phyloP scores from a whole-genome alignment of 257 asterid genomes.

The Nemophila menziesii region DNA sequence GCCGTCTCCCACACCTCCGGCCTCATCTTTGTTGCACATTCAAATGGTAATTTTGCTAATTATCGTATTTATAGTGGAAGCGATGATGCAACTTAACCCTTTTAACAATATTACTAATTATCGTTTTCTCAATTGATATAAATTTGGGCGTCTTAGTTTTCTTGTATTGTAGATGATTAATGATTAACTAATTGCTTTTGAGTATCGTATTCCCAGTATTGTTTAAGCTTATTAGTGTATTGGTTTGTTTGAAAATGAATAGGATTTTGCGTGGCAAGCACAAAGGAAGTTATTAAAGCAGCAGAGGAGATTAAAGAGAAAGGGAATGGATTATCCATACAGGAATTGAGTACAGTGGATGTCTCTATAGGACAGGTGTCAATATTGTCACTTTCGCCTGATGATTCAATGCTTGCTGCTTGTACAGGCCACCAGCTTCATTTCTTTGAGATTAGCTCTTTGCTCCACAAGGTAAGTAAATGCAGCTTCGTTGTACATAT shows the following conservation, averaged over 20 bases:
- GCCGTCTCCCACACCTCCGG: constrained; percentile 65
- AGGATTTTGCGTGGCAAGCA: constrained; percentile 88
- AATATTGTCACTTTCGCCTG: constrained; percentile 45
- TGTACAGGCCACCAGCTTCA: constrained; percentile 36
- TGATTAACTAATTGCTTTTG: background rate
- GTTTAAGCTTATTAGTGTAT: background rate
- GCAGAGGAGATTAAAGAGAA: constrained; percentile 55
- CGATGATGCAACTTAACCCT: too few relatives aligned
- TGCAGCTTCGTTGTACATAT: background rate
- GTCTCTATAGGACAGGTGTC: constrained; percentile 52
- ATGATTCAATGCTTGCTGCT: constrained; percentile 74
- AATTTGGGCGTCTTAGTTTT: too few relatives aligned
- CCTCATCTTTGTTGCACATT: constrained; percentile 64
- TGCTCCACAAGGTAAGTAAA: constrained; percentile 51
- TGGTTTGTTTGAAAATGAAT: constrained; percentile 15
- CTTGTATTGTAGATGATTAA: too few relatives aligned
- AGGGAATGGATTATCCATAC: constrained; percentile 31
- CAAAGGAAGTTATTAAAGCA: constrained; percentile 52
- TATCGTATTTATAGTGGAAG: background rate
- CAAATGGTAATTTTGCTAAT: constrained; percentile 32
- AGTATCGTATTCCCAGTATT: background rate
- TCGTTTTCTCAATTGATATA: too few relatives aligned
- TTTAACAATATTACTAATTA: background rate
- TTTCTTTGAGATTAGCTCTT: constrained; percentile 70
- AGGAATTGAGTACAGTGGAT: constrained; percentile 50